Percentiles rank a stretch among this genome's conserved stretches.
phyloP scores from a whole-genome alignment of 805 yeast species.

The Saturnispora diversa region DNA sequence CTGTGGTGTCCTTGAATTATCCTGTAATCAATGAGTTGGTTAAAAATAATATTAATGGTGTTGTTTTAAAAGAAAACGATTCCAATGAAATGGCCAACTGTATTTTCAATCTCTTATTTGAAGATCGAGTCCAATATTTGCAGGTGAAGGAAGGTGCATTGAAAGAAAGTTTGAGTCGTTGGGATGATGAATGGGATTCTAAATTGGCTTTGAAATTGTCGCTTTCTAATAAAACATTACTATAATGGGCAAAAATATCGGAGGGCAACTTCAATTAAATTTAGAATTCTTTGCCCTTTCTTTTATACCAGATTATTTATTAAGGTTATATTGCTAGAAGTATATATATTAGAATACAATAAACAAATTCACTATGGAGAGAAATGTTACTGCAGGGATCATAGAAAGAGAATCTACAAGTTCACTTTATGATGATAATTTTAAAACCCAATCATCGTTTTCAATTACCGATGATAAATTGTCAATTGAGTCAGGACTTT shows the following conservation, averaged over 20 bases:
- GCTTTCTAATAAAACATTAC: not conserved
- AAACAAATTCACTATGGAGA: not conserved
- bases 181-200: constrained; percentile 71
- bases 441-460: constrained; percentile 15
- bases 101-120: constrained; percentile 27
- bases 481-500: too few relatives aligned
- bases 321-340: too few relatives aligned
- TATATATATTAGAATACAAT: too few relatives aligned
- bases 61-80: constrained; percentile 35
- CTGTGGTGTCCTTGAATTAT: constrained; percentile 73
- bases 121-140: constrained; percentile 20
- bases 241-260: constrained; percentile 26
- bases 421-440: constrained; percentile 22
- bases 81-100: constrained; percentile 39
- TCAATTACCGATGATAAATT: constrained; percentile 12
- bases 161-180: constrained; percentile 55
- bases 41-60: constrained; percentile 59
- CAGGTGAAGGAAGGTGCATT: constrained; percentile 61
- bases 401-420: constrained; percentile 38
- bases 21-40: constrained; percentile 77
- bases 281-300: too few relatives aligned
- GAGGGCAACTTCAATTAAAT: constrained; percentile 21
- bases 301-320: too few relatives aligned
- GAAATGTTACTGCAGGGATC: constrained; percentile 30
- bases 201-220: constrained; percentile 33